phyloP scores from a whole-genome alignment of 495 filamentous ascomycete genomes.

The Tuber melanosporum region DNA sequence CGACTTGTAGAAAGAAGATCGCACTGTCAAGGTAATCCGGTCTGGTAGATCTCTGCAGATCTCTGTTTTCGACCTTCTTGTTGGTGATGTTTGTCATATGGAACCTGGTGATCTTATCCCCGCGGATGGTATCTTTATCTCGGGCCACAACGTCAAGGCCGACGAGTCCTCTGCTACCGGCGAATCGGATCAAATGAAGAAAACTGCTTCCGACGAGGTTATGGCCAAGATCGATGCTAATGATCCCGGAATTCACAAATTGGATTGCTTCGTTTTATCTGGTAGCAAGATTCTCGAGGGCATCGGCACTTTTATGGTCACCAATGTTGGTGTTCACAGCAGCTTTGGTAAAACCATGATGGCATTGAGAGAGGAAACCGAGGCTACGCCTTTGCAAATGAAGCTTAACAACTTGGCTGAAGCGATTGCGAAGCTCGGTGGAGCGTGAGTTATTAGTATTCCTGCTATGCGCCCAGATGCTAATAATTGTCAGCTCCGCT shows the following conservation, averaged over 20 bases:
- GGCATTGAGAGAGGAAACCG: constrained; percentile 67
- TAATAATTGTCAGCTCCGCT: constrained; percentile 48
- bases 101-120: constrained; percentile 86
- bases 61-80: constrained; percentile 71
- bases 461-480: constrained; percentile 43
- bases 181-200: constrained; percentile 62
- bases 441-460: constrained; percentile 45
- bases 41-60: constrained; percentile 71
- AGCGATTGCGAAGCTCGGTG: constrained; percentile 70
- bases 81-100: constrained; percentile 74
- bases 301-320: constrained; percentile 71
- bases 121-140: constrained; percentile 71
- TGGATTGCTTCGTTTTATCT: constrained; percentile 78
- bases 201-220: constrained; percentile 57
- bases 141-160: constrained; percentile 65
- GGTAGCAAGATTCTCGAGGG: constrained; percentile 75
- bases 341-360: constrained; percentile 76
- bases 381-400: constrained; percentile 70
- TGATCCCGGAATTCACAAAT: constrained; percentile 45
- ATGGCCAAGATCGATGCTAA: constrained; percentile 56
- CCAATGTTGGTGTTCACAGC: constrained; percentile 64
- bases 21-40: constrained; percentile 65
- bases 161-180: constrained; percentile 76
- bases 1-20: constrained; percentile 53
- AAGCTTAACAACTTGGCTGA: constrained; percentile 71